Conservation (phyloP, 257 asterid species). For the Knoxia roxburghii region DNA sequence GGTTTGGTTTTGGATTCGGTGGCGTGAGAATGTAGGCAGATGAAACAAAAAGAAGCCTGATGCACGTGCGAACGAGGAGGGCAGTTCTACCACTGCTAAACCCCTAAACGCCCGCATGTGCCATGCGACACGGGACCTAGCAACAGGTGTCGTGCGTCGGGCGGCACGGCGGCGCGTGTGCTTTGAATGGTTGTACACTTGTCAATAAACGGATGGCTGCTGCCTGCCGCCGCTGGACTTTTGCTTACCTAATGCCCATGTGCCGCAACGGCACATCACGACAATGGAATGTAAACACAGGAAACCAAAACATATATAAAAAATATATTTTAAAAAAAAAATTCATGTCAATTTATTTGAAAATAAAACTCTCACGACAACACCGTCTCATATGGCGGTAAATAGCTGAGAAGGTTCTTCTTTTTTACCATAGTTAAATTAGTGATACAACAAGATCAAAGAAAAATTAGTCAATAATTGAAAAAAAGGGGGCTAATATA, state of each 20-base stretch:
- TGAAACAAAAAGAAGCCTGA: too few species aligned
- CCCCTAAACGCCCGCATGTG: conserved; percentile 33
- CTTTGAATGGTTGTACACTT: conserved; percentile 1
- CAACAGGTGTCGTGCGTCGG: conserved; percentile 24
- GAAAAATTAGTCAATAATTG: too few species aligned
- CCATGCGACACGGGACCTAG: conserved; percentile 18
- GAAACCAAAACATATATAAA: too few species aligned
- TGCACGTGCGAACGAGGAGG: too few species aligned
- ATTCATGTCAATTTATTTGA: too few species aligned
- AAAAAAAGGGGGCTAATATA: too few species aligned
- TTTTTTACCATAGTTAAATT: too few species aligned
- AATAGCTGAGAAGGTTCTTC: not conserved
- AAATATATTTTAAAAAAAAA: too few species aligned
- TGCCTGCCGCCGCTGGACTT: conserved; percentile 13
- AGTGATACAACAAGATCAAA: not conserved
- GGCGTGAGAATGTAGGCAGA: too few species aligned
- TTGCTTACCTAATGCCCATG: conserved; percentile 23
- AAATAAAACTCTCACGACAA: too few species aligned
- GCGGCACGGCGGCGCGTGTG: conserved; percentile 29
- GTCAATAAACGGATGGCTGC: conserved; percentile 13
- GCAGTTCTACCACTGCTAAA: too few species aligned
- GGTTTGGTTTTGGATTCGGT: too few species aligned
- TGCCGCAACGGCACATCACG: conserved; percentile 31
- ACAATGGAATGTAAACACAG: not conserved
- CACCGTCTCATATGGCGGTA: not conserved